Percentiles rank a stretch among this genome's conserved stretches.
Conservation (phyloP, 2,329 filamentous ascomycete species). For the Phialophora verrucosa region DNA sequence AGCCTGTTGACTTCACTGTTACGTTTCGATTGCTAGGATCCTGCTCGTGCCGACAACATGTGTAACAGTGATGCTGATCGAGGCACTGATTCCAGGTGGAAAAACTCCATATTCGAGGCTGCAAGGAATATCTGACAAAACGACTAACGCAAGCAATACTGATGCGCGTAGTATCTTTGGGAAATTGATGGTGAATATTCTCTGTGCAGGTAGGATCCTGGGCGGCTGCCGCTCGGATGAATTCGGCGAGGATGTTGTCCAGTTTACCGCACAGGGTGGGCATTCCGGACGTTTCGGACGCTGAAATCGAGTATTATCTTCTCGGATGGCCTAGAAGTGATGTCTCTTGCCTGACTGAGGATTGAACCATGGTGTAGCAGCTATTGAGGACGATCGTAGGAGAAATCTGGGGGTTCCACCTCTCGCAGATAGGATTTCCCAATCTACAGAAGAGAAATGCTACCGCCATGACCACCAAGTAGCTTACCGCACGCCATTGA, state of each 20-base stretch:
- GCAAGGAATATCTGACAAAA: neutral
- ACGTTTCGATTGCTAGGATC: neutral
- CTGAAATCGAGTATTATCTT: neutral
- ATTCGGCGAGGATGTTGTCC: neutral
- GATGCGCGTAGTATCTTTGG: neutral
- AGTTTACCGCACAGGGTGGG: neutral
- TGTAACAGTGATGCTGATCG: neutral
- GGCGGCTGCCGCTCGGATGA: neutral
- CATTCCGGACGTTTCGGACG: neutral
- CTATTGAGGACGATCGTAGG: neutral
- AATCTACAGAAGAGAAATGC: neutral
- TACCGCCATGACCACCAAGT: neutral
- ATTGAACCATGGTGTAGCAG: neutral
- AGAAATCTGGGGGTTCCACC: neutral
- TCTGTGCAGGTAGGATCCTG: neutral
- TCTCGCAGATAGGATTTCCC: neutral
- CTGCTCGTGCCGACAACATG: neutral
- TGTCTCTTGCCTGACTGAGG: neutral
- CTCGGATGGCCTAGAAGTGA: neutral
- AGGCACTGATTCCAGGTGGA: neutral
- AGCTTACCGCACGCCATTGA: neutral
- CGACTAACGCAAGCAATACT: neutral
- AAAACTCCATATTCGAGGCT: neutral
- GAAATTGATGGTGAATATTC: neutral
- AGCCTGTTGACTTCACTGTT: neutral